A percentile compares a stretch with the other conserved stretches of the same genome.
Conservation (phyloP, 192 early-diverging fungal genomes). For the Backusella morwellensis region DNA sequence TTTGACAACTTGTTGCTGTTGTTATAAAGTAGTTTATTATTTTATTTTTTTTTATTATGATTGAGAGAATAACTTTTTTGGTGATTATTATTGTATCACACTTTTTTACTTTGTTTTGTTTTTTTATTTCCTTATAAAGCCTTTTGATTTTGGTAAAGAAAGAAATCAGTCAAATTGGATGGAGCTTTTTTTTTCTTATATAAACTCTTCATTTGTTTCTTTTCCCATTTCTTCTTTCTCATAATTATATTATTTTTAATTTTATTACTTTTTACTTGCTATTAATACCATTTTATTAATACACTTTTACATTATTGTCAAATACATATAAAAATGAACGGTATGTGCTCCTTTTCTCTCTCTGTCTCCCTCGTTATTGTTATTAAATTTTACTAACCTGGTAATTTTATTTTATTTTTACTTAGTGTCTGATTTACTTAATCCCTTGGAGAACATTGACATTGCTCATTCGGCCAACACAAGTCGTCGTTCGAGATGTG, state of each 20-base stretch:
- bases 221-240: neutral
- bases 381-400: neutral
- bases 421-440: slow-evolving; percentile 10
- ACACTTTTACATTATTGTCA: neutral
- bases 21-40: neutral
- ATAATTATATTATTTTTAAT: neutral
- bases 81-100: neutral
- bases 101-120: neutral
- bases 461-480: neutral
- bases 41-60: neutral
- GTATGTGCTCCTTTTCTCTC: neutral
- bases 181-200: neutral
- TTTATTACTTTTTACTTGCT: neutral
- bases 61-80: neutral
- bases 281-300: neutral
- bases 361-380: neutral
- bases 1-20: neutral
- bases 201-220: neutral
- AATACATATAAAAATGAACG: neutral
- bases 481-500: neutral
- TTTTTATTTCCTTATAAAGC: neutral
- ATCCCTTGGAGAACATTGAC: neutral
- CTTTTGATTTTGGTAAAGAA: neutral
- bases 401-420: neutral
- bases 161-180: neutral